Base-by-base conservation (phyloP, 2,329 filamentous ascomycete species). In the Fusarium sp. region DNA sequence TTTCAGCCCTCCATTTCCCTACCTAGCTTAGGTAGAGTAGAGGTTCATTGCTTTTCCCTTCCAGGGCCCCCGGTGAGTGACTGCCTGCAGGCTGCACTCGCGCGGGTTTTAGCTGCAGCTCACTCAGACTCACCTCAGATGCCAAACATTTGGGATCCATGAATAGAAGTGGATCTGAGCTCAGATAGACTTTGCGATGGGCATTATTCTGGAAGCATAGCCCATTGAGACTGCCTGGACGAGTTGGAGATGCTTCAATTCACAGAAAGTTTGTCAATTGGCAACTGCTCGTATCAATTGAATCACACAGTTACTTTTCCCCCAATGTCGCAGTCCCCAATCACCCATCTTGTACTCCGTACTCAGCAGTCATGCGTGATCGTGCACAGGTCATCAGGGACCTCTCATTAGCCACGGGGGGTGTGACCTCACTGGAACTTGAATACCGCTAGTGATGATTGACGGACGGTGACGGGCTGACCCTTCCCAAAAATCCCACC, bases 401-500 rank as follows among this genome's bases (percentile, higher is more conserved):
- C 72, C 59, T 68, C 41, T 55, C 28, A 47, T 65, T 35, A 71
- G 60, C 59, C 59, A 75, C 72, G 69, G 51, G 57, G 57, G 72
- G 72, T 69, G 72, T 74, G 71, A 45, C 26, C 45, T 74, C 60
- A 52, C 39, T 66, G 47, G 26, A 63, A 39, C 24, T 33, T 24
- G 45, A 48, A 24, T 38, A 36, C 26, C 42, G 24, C 44, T 67
- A 39, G 55, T 48, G 39, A 24, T 49, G 54, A 38, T 39, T 49
- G 54, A 41, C 38, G 28, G 59, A 47, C 48, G 44, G 63, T 61
- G 66, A 63, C 68, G 70, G 66, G 68, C 69, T 76, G 72, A 73
- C 72, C 66, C 61, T 77, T 62, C 60, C 75, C 68, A 77, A 77
- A 75, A 78, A 77, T 74, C 76, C 66, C 61, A 73, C 57, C 45